Percentiles rank a stretch among this genome's conserved stretches.
Evolutionary conservation across 2,329 filamentous ascomycete species (phyloP).

Genomic region (Phyllosticta citriasiana): DNA sequence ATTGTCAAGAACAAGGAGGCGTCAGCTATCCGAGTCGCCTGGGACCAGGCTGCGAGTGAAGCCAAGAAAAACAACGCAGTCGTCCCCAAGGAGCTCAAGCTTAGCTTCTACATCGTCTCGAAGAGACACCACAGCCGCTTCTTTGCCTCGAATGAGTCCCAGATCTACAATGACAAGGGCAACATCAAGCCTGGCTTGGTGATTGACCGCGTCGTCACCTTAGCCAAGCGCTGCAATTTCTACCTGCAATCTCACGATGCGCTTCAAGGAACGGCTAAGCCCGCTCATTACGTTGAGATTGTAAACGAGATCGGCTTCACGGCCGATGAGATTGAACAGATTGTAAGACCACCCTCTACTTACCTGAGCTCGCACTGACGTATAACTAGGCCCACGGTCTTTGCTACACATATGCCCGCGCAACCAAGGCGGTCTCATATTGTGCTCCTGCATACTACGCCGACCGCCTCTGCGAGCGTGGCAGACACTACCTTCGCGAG

Average conservation of each 20-base stretch:
- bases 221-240: conserved; percentile 22
- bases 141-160: conserved; percentile 18
- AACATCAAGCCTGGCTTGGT: conserved; percentile 22
- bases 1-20: conserved; percentile 19
- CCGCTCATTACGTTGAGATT: conserved; percentile 25
- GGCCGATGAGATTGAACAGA: conserved; percentile 13
- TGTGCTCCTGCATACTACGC: conserved; percentile 30
- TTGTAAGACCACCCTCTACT: conserved; percentile 12
- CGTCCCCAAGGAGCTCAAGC: conserved; percentile 1
- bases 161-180: conserved; percentile 8
- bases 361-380: background rate
- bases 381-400: conserved; percentile 19
- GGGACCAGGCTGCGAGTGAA: background rate
- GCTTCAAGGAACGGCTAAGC: conserved; percentile 22
- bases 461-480: conserved; percentile 30
- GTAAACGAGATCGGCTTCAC: conserved; percentile 18
- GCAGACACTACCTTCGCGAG: conserved; percentile 17
- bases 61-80: background rate
- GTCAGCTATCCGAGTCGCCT: conserved; percentile 17
- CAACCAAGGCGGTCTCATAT: conserved; percentile 25
- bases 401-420: conserved; percentile 25
- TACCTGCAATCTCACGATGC: conserved; percentile 25
- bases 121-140: conserved; percentile 35
- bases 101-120: conserved; percentile 26
- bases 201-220: conserved; percentile 22